These are phyloP conservation scores for Bjerkandera adusta DNA, from an alignment of 1,284 basidiomycete species.

Conservation along the genomic window DNA sequence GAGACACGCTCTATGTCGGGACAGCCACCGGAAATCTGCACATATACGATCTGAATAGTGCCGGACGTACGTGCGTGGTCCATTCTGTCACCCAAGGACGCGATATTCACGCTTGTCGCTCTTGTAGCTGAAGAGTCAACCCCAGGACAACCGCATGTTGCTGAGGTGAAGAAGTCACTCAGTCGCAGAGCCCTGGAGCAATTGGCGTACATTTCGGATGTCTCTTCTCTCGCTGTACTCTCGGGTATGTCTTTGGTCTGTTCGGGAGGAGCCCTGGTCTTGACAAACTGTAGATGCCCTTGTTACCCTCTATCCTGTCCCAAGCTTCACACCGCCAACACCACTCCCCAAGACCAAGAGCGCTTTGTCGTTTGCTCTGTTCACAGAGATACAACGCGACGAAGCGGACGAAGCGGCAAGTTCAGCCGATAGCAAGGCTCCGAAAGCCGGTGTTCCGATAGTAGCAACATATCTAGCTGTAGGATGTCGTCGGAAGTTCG, in stretches of 20 bases:
- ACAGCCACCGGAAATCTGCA: slow-evolving; percentile 70
- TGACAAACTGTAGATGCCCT: slow-evolving; percentile 47
- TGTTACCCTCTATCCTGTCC: slow-evolving; percentile 64
- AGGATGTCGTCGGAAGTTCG: slow-evolving; percentile 83
- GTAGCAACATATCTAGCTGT: slow-evolving; percentile 79
- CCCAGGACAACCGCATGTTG: too few relatives aligned
- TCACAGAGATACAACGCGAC: slow-evolving; percentile 56
- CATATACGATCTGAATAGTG: slow-evolving; percentile 54
- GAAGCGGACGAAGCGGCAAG: slow-evolving; percentile 24
- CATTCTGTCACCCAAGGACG: background rate
- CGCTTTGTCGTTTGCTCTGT: slow-evolving; percentile 78
- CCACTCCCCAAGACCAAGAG: slow-evolving; percentile 72
- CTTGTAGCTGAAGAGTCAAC: too few relatives aligned
- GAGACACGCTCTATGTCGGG: slow-evolving; percentile 76
- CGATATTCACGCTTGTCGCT: slow-evolving; percentile 35
- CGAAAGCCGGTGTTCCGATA: slow-evolving; percentile 49
- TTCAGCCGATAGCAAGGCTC: slow-evolving; percentile 2
- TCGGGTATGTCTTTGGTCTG: slow-evolving; percentile 56
- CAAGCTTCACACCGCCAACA: slow-evolving; percentile 66
- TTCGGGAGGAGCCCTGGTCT: background rate
- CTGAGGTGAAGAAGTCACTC: slow-evolving; percentile 61
- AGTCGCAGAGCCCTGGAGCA: slow-evolving; percentile 78
- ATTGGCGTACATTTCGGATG: slow-evolving; percentile 79
- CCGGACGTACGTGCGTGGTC: slow-evolving; percentile 30
- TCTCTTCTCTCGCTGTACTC: slow-evolving; percentile 79